phyloP scores from a whole-genome alignment of 2,329 filamentous ascomycete species.

The Aspergillus fijiensis region DNA sequence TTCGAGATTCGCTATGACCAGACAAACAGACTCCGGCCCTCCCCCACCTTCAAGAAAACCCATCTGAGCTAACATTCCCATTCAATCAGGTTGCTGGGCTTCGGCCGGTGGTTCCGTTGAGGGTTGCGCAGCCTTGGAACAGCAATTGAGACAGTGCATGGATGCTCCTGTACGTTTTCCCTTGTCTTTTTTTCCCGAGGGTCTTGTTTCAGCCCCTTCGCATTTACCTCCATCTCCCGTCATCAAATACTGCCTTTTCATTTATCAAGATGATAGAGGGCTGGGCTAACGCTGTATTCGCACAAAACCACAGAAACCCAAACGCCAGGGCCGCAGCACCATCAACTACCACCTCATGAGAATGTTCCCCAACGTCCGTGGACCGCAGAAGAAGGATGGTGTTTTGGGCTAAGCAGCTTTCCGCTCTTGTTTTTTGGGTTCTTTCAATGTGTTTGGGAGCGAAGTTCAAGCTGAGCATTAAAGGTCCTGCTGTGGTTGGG shows the following conservation, averaged over 20 bases:
- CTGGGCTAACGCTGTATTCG: too few species aligned
- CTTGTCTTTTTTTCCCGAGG: neutral
- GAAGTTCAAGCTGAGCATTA: slow-evolving; percentile 3
- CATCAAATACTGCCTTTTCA: too few species aligned
- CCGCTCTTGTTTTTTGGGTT: neutral
- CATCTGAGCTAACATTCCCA: slow-evolving; percentile 13
- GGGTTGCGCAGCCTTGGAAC: slow-evolving; percentile 60
- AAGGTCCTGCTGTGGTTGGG: neutral
- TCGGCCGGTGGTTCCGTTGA: slow-evolving; percentile 50
- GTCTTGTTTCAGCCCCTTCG: neutral
- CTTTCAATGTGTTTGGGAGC: neutral
- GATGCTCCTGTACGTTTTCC: slow-evolving; percentile 66
- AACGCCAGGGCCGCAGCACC: slow-evolving; percentile 64
- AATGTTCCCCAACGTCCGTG: slow-evolving; percentile 71
- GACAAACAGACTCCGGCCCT: neutral
- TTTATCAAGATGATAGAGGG: too few species aligned
- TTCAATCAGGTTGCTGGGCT: slow-evolving; percentile 46
- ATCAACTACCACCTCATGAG: slow-evolving; percentile 91
- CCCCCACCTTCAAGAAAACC: neutral
- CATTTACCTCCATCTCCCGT: neutral
- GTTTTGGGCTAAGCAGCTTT: slow-evolving; percentile 34
- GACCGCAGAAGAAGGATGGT: slow-evolving; percentile 65
- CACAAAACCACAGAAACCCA: slow-evolving; percentile 50
- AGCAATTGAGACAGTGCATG: slow-evolving; percentile 69
- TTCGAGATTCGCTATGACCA: too few species aligned